These are phyloP conservation scores for Rhizoctonia solani DNA, from an alignment of 1,284 basidiomycete species.

Conservation along the genomic window DNA sequence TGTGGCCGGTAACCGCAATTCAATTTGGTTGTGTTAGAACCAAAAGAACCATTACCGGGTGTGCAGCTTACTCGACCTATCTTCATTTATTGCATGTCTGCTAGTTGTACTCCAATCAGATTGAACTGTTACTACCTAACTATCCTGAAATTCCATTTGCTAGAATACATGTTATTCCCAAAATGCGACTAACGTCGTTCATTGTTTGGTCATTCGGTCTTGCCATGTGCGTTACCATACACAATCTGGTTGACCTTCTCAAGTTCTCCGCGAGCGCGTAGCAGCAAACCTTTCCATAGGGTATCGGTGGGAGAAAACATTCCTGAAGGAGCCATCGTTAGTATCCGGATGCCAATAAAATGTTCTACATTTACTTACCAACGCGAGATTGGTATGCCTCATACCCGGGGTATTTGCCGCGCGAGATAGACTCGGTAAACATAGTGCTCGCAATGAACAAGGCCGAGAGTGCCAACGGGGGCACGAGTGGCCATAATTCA, in stretches of 20 bases:
- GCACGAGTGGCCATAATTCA: conserved; percentile 53
- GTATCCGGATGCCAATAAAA: conserved; percentile 32
- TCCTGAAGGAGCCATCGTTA: conserved; percentile 22
- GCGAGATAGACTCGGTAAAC: conserved; percentile 81
- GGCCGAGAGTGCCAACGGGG: conserved; percentile 61
- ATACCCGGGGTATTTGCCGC: conserved; percentile 79
- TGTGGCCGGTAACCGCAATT: too few species aligned
- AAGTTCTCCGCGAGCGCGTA: conserved; percentile 48
- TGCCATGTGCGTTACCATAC: conserved; percentile 45
- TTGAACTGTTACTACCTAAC: too few species aligned
- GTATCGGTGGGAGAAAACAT: conserved; percentile 32
- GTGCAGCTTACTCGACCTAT: too few species aligned
- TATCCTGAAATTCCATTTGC: too few species aligned
- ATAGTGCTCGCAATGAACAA: conserved; percentile 75
- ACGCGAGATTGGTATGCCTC: conserved; percentile 74
- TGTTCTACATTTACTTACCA: conserved; percentile 60
- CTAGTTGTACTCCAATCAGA: too few species aligned
- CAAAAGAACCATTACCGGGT: too few species aligned
- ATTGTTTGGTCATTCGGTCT: not conserved
- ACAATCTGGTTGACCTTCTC: conserved; percentile 50
- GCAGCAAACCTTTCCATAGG: conserved; percentile 48
- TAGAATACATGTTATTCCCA: too few species aligned
- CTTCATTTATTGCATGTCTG: too few species aligned
- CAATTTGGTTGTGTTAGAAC: too few species aligned
- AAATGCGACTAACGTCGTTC: too few species aligned